phyloP scores from a whole-genome alignment of 306 rosid species.

The Pterocarpus santalinus region DNA sequence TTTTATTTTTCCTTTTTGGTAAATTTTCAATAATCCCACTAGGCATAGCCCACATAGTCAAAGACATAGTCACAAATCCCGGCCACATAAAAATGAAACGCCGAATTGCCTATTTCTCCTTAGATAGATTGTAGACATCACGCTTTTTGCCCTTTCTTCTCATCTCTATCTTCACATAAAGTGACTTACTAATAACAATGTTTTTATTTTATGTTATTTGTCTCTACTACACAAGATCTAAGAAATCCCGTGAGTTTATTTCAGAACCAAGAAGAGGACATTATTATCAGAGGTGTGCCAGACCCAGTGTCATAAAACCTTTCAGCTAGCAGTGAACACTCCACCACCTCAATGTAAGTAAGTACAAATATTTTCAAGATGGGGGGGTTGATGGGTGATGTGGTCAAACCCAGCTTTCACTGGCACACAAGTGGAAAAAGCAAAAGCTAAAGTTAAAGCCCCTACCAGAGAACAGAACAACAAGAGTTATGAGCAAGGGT shows the following conservation, averaged over 20 bases:
- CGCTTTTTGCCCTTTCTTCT: neutral
- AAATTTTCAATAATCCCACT: conserved; percentile 11
- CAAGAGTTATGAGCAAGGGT: conserved; percentile 26
- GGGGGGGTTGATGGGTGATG: conserved; percentile 47
- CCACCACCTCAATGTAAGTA: conserved; percentile 43
- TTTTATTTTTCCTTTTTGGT: neutral
- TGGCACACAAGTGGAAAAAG: conserved; percentile 54
- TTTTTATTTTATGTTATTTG: neutral
- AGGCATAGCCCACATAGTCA: conserved; percentile 30
- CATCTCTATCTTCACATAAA: conserved; percentile 34
- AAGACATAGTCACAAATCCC: conserved; percentile 34
- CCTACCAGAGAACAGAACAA: conserved; percentile 2
- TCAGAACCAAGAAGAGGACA: conserved; percentile 52
- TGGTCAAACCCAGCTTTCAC: conserved; percentile 79
- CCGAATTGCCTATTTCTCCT: conserved; percentile 32
- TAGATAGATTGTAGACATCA: conserved; percentile 27
- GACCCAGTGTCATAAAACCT: conserved; percentile 45
- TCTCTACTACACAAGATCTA: conserved; percentile 43
- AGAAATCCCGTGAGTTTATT: conserved; percentile 59
- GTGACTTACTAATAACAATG: neutral
- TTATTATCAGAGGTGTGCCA: conserved; percentile 37
- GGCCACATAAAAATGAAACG: conserved; percentile 37
- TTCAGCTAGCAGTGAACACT: conserved; percentile 45
- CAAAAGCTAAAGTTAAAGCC: conserved; percentile 79
- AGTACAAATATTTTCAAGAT: conserved; percentile 41